Base-by-base conservation (phyloP, 495 filamentous ascomycete species). In the Ramalina intermedia region DNA sequence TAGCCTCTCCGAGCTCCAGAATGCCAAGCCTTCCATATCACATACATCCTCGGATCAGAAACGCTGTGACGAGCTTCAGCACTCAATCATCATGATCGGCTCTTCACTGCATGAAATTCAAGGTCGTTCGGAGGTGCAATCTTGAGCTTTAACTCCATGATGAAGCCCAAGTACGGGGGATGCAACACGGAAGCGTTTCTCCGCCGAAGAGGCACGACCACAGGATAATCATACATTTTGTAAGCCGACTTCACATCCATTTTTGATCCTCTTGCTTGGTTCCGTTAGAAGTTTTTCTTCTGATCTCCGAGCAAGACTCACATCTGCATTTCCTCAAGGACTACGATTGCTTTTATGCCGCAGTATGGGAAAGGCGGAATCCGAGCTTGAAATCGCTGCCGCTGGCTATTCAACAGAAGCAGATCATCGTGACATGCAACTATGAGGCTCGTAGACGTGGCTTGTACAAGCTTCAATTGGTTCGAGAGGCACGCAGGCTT, bases 291-390 rank as follows among this genome's bases (percentile, higher is more conserved):
- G 0, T 4, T 4, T 13, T 3, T 13, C 29, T 33, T 33, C 8
- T 33, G 29, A 33, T 24, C 29, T 3, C 12, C 29, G 12, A 33
- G 29, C 29, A 33, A 33, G 12, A 33, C 29, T 33, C 29, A 33
- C 29, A 13, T 33, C 12, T 33, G 8, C 12, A 4, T 33, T 24
- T 7, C 48, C 47, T 13, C 18, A 46, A 87, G 83, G 85, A 89
- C 65, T 85, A 91, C 68, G 85, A 94, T 67, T 93, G 86, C 63
- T 95, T 95, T 70, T 96, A 96, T 61, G 87, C 87, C 29, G 81
- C 84, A 38, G 88, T 90, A 29, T 80, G 90, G 52, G 88, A 95
- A 63, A 79, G 79, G 48, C 79, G 83, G 55, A 80, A 83, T 55
- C 86, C 89, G 1, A 64, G 70, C 0, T 69, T 94, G 52, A 87